Conservation (phyloP, 169 alveolate species). For the Plasmodium gonderi region DNA sequence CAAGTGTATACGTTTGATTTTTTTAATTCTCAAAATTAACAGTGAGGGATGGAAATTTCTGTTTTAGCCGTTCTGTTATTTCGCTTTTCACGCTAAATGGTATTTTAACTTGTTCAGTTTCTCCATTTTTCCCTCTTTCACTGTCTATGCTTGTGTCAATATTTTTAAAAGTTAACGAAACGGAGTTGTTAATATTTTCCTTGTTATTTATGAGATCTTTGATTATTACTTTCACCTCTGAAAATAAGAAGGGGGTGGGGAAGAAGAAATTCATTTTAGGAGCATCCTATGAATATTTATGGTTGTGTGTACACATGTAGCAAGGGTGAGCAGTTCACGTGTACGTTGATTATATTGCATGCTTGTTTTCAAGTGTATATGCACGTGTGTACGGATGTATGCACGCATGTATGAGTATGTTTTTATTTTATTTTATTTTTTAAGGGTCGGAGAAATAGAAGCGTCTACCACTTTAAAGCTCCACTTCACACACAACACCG, state of each 20-base stretch:
- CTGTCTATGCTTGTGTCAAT: background rate
- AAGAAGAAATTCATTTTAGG: background rate
- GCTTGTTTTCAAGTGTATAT: background rate
- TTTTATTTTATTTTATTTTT: background rate
- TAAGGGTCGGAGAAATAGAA: background rate
- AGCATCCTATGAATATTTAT: background rate
- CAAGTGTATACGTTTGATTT: background rate
- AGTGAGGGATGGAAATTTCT: conserved; percentile 57
- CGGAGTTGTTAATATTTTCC: conserved; percentile 65
- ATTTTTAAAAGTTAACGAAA: conserved; percentile 29
- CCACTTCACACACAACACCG: background rate
- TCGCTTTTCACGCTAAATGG: conserved; percentile 55
- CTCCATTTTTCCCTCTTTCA: background rate
- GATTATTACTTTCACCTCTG: conserved; percentile 62
- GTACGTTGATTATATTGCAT: too few relatives aligned
- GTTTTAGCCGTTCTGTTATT: conserved; percentile 70
- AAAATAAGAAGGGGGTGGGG: background rate
- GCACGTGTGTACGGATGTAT: background rate
- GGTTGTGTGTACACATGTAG: too few relatives aligned
- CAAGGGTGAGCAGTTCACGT: too few relatives aligned
- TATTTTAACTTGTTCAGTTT: conserved; percentile 33
- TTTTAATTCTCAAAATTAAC: conserved; percentile 68
- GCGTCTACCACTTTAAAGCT: background rate
- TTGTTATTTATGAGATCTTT: conserved; percentile 39
- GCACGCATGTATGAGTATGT: background rate